These are phyloP conservation scores for Ophiognomonia clavigignenti-juglandacearum DNA, from an alignment of 2,329 filamentous ascomycete species.

Conservation along the genomic window DNA sequence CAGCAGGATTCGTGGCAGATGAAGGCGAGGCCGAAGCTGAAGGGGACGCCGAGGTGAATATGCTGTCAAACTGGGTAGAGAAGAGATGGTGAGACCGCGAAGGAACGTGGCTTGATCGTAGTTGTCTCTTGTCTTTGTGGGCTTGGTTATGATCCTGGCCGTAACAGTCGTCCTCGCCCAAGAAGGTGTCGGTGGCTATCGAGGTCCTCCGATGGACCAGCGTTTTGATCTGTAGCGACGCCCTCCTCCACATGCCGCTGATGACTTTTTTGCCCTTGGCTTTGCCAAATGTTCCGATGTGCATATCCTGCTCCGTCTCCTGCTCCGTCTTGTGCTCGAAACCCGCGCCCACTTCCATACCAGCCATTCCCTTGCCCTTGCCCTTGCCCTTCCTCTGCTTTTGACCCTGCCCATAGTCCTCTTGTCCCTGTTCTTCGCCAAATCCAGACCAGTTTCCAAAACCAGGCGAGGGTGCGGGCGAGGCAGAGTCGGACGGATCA, in stretches of 20 bases:
- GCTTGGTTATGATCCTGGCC: constrained; percentile 11
- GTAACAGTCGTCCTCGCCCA: constrained; percentile 18
- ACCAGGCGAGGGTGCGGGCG: neutral
- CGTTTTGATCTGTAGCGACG: constrained; percentile 49
- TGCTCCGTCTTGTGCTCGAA: too few relatives aligned
- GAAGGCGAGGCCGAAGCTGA: neutral
- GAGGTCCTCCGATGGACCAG: constrained; percentile 47
- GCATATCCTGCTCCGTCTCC: neutral
- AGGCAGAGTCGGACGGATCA: neutral
- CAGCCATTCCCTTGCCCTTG: too few relatives aligned
- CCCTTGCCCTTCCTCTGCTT: neutral
- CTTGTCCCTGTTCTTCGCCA: neutral
- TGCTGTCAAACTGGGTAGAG: constrained; percentile 14
- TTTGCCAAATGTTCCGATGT: neutral
- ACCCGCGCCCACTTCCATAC: too few relatives aligned
- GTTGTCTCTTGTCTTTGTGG: constrained; percentile 11
- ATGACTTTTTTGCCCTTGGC: constrained; percentile 24
- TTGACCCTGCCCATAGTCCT: neutral
- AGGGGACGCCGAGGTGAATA: constrained; percentile 14
- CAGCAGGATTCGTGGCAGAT: constrained; percentile 3
- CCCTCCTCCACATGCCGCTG: constrained; percentile 49
- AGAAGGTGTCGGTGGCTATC: constrained; percentile 20
- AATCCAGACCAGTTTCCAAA: constrained; percentile 1
- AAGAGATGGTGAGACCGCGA: constrained; percentile 11
- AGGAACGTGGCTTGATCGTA: constrained; percentile 10